Conservation (phyloP, 2,329 filamentous ascomycete species). For the Aspergillus novoparasiticus region DNA sequence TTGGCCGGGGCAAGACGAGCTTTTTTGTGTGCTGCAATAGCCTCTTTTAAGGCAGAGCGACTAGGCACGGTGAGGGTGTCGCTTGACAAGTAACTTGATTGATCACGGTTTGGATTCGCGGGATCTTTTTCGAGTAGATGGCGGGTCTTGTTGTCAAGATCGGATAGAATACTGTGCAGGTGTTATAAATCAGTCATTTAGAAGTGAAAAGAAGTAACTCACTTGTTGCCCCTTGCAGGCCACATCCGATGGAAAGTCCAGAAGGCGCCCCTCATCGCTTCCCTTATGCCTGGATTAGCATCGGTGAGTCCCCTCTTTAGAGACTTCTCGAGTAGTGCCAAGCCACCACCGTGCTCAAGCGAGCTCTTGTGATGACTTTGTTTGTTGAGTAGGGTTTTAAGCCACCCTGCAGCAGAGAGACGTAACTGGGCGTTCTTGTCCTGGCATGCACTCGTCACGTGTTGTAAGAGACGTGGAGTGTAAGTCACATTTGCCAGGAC, state of each 20-base stretch:
- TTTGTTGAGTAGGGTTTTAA: slow-evolving; percentile 78
- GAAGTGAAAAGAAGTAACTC: slow-evolving; percentile 41
- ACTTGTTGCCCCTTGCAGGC: slow-evolving; percentile 75
- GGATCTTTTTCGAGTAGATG: slow-evolving; percentile 80
- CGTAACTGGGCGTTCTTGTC: slow-evolving; percentile 94
- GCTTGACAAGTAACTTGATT: slow-evolving; percentile 9
- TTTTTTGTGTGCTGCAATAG: slow-evolving; percentile 81
- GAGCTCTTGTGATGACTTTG: slow-evolving; percentile 75
- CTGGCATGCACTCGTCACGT: slow-evolving; percentile 77
- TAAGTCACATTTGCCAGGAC: slow-evolving; percentile 81
- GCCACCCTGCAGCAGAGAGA: slow-evolving; percentile 76
- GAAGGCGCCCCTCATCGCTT: slow-evolving; percentile 81
- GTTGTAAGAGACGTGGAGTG: slow-evolving; percentile 78
- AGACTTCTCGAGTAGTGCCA: slow-evolving; percentile 83
- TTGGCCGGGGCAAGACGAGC: slow-evolving; percentile 47
- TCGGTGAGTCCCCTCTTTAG: slow-evolving; percentile 88
- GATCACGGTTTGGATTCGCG: slow-evolving; percentile 57
- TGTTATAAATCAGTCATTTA: slow-evolving; percentile 23
- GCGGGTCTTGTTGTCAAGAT: slow-evolving; percentile 76
- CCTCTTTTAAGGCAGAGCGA: slow-evolving; percentile 70
- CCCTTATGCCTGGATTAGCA: slow-evolving; percentile 85
- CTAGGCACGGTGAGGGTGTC: slow-evolving; percentile 20
- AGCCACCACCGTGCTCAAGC: slow-evolving; percentile 79
- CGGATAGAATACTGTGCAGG: slow-evolving; percentile 68
- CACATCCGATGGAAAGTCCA: slow-evolving; percentile 81